Base-by-base conservation (phyloP, 2,329 filamentous ascomycete genomes). In the Colletotrichum australisinense region DNA sequence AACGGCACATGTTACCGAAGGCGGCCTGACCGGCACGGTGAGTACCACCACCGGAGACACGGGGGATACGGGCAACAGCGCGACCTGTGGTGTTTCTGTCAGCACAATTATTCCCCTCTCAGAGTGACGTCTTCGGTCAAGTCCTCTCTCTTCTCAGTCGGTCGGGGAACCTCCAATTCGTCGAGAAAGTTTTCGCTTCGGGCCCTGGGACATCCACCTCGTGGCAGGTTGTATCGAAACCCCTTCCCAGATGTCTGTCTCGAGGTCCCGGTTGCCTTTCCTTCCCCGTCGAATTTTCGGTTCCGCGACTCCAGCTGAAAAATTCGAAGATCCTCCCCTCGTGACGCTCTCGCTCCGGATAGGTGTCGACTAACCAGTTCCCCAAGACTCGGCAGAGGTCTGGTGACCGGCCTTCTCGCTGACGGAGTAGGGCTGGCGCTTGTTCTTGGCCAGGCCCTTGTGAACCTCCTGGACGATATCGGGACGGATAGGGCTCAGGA, bases 321-420 rank as follows among this genome's bases (percentile, higher is more conserved):
- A 35, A 24, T 62, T 35, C 28, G 38, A 56, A 57, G 49, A 42
- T n/a, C 52, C 7, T 69, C n/a, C 6, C 9, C 32, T 19, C 46
- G 58, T 66, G 7, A 42, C 38, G 38, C 38, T 22, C 42, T 49
- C 42, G 42, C 42, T 49, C 19, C 42, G 19, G 42, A 49, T 49
- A 67, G 72, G 52, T 57, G 35, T 73, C 74, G 80, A 93, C 93
- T 88, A 86, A 97, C 95, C 96, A 90, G 96, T 98, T 93, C 96
- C 96, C 97, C 97, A 99, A 80, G 97, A 99, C 92, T 99, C 97
- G 85, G 97, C 97, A 88, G 95, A 98, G 86, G 97, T 99, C 91
- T 99, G 97, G 90, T 99, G 97, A 90, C 97, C 97, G 85, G 97
- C 97, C 94, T 99, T 99, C 94, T 98, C 96, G 93, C 95, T 98